Conservation (phyloP, 805 yeast species). For the Pichia heedii region DNA sequence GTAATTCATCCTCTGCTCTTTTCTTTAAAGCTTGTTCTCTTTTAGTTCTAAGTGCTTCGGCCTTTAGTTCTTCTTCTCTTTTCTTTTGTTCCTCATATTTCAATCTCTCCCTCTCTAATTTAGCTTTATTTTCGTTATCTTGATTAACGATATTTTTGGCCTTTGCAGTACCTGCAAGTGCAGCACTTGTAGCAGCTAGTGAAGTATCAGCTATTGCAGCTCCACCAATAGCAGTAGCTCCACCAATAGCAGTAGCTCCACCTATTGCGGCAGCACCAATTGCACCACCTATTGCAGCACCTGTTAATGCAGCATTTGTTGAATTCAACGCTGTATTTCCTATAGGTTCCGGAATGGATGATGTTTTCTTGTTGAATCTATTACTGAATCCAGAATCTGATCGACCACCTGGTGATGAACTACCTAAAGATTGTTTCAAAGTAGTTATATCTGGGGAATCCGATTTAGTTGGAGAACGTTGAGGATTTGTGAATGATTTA, state of each 20-base stretch:
- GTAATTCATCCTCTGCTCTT: not conserved
- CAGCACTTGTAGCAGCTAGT: conserved; percentile 1
- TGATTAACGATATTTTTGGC: not conserved
- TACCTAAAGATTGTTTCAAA: conserved; percentile 1
- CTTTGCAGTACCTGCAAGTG: conserved; percentile 1
- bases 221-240: not conserved
- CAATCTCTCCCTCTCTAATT: conserved; percentile 1
- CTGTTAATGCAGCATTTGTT: not conserved
- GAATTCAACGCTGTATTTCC: not conserved
- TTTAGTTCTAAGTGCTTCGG: not conserved
- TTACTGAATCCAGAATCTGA: not conserved
- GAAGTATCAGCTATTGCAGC: conserved; percentile 3
- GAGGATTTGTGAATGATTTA: conserved; percentile 4
- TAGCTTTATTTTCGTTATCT: conserved; percentile 2
- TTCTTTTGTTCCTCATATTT: conserved; percentile 4
- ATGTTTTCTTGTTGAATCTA: too few relatives aligned
- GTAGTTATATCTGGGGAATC: not conserved
- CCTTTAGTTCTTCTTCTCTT: conserved; percentile 1
- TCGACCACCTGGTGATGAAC: not conserved
- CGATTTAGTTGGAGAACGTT: conserved; percentile 6
- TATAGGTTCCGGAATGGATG: too few relatives aligned
- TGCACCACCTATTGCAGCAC: conserved; percentile 1
- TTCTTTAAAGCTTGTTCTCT: conserved; percentile 3
- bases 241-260: not conserved
- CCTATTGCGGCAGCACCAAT: conserved; percentile 1